Percentiles rank a stretch among this genome's conserved stretches.
Evolutionary conservation across 2,329 filamentous ascomycete genomes (phyloP).

Genomic region (Claviceps sp.): DNA sequence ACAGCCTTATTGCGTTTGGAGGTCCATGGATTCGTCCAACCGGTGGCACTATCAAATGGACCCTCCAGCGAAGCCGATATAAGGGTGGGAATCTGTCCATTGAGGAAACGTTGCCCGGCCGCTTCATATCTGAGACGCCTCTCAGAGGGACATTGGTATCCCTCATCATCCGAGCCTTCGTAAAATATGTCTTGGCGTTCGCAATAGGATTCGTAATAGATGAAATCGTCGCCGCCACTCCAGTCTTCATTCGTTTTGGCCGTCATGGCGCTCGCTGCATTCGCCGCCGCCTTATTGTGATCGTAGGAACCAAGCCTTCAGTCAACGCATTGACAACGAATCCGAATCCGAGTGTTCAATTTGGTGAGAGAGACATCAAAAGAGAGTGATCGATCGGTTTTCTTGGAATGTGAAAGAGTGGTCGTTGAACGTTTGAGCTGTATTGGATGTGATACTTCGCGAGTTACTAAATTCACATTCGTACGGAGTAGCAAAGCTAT

Average conservation of each 20-base stretch:
- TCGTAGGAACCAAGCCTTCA: background rate
- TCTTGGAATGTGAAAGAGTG: background rate
- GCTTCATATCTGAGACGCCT: constrained; percentile 43
- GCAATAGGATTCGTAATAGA: constrained; percentile 34
- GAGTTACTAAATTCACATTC: background rate
- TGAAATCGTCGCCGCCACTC: constrained; percentile 16
- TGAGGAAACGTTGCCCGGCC: constrained; percentile 44
- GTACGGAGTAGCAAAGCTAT: background rate
- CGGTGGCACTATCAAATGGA: constrained; percentile 35
- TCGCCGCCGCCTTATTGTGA: background rate
- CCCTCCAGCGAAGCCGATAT: constrained; percentile 48
- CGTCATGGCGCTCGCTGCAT: background rate
- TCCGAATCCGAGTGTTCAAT: background rate
- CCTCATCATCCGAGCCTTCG: constrained; percentile 43
- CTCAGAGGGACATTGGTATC: constrained; percentile 31
- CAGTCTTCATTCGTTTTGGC: constrained; percentile 7
- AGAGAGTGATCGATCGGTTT: background rate
- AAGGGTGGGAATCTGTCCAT: constrained; percentile 41
- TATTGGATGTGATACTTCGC: background rate
- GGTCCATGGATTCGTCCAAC: constrained; percentile 22
- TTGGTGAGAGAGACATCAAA: background rate
- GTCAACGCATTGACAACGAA: background rate
- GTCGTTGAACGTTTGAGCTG: background rate
- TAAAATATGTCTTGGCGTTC: constrained; percentile 35
- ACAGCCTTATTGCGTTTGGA: constrained; percentile 3